Conservation (phyloP, 495 filamentous ascomycete species). For the Geopyxis carbonaria region DNA sequence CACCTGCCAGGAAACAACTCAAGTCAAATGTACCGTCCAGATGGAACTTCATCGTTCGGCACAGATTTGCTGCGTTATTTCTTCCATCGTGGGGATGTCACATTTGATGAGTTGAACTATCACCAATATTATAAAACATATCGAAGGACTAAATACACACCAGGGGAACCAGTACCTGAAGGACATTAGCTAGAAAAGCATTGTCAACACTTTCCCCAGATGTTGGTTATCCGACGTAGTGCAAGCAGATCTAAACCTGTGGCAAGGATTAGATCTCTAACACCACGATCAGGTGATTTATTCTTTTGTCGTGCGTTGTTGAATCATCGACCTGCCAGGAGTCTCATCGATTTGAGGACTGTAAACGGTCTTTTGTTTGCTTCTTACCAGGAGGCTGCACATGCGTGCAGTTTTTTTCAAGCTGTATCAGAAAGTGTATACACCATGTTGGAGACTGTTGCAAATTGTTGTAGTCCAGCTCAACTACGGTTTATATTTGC, state of each 20-base stretch:
- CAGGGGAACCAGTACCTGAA: no score
- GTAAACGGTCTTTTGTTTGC: neutral
- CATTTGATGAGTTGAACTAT: conserved; percentile 4
- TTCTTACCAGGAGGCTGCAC: conserved; percentile 10
- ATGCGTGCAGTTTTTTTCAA: conserved; percentile 7
- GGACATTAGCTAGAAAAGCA: no score
- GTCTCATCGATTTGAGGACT: neutral
- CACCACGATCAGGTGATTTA: conserved; percentile 6
- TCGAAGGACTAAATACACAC: no score
- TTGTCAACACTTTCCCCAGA: no score
- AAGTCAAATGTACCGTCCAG: conserved; percentile 3
- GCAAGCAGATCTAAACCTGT: no score
- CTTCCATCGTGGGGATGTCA: neutral
- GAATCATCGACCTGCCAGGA: neutral
- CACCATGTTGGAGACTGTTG: conserved; percentile 2
- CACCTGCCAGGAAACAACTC: conserved; percentile 3
- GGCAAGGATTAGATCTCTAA: neutral
- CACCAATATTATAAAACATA: conserved; percentile 5
- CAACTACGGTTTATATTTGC: conserved; percentile 13
- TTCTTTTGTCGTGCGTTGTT: conserved; percentile 11
- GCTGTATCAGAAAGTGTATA: neutral
- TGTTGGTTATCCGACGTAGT: no score
- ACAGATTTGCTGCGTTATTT: conserved; percentile 8
- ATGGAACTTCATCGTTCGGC: neutral
- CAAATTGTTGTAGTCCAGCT: neutral